Percentiles rank a stretch among this genome's conserved stretches.
Evolutionary conservation across 371 early-diverging fungal genomes (phyloP).

Genomic region (Entomophthora muscae): DNA sequence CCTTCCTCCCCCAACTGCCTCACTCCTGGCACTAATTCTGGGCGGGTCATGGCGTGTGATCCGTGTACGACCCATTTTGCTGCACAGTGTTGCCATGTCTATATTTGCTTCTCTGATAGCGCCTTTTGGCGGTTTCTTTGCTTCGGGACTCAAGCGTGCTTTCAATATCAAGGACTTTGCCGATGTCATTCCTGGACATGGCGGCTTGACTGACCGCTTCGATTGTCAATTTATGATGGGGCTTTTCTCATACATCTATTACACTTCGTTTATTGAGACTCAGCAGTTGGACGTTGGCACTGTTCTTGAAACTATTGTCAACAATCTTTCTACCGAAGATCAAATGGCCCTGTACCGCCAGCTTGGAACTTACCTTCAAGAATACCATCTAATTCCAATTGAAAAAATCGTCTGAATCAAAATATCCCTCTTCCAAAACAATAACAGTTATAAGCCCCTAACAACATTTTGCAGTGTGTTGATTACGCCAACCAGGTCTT

Average conservation of each 20-base stretch:
- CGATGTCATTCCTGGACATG: constrained; percentile 94
- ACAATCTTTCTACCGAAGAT: neutral
- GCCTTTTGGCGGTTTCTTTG: constrained; percentile 99
- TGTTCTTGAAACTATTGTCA: neutral
- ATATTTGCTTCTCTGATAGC: constrained; percentile 94
- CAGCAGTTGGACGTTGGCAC: neutral
- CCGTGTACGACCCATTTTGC: constrained; percentile 65
- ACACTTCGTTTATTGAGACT: constrained; percentile 59
- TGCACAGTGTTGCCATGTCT: constrained; percentile 79
- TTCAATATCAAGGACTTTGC: constrained; percentile 98
- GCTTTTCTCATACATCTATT: constrained; percentile 84
- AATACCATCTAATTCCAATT: neutral
- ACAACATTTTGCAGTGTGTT: no score
- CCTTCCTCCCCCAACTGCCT: neutral
- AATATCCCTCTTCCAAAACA: no score
- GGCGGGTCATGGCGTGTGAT: constrained; percentile 1
- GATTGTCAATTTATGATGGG: constrained; percentile 98
- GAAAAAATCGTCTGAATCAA: neutral
- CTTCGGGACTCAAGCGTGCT: constrained; percentile 94
- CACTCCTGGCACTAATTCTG: neutral
- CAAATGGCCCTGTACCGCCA: neutral
- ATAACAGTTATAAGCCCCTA: no score
- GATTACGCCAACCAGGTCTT: no score
- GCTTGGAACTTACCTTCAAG: neutral
- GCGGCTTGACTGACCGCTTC: constrained; percentile 97